Evolutionary conservation across 495 filamentous ascomycete genomes (phyloP).

Genomic region (Hypoxylon intermedium): DNA sequence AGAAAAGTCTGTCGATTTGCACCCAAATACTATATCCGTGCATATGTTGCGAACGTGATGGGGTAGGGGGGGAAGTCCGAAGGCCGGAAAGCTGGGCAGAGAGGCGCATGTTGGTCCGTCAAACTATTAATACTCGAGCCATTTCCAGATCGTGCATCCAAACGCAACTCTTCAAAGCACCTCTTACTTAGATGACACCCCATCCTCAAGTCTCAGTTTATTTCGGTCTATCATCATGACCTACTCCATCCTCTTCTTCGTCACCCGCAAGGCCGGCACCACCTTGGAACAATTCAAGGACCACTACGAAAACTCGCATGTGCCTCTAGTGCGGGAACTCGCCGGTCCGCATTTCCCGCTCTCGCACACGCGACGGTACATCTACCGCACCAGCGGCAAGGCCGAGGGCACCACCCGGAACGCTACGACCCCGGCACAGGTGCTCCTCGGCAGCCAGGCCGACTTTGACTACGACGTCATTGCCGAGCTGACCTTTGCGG

Average conservation of each 20-base stretch:
- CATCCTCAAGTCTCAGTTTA: neutral
- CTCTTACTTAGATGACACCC: neutral
- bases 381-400: constrained; percentile 33
- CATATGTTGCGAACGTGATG: constrained; percentile 6
- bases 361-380: constrained; percentile 40
- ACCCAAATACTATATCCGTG: neutral
- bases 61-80: constrained; percentile 3
- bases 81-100: neutral
- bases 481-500: constrained; percentile 46
- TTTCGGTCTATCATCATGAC: constrained; percentile 14
- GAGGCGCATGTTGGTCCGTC: neutral
- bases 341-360: constrained; percentile 41
- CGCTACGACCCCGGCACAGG: constrained; percentile 34
- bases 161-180: neutral
- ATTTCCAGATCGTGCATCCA: neutral
- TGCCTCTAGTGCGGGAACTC: constrained; percentile 42
- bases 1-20: too few species aligned
- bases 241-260: constrained; percentile 35
- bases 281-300: constrained; percentile 43
- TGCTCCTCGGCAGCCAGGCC: constrained; percentile 45
- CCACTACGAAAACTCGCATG: constrained; percentile 43
- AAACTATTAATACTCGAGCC: neutral
- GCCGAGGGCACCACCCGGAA: constrained; percentile 16
- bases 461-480: constrained; percentile 51
- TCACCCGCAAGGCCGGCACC: constrained; percentile 42